Conservation (phyloP, 2,329 filamentous ascomycete species). For the Penicillium hesseltinei region DNA sequence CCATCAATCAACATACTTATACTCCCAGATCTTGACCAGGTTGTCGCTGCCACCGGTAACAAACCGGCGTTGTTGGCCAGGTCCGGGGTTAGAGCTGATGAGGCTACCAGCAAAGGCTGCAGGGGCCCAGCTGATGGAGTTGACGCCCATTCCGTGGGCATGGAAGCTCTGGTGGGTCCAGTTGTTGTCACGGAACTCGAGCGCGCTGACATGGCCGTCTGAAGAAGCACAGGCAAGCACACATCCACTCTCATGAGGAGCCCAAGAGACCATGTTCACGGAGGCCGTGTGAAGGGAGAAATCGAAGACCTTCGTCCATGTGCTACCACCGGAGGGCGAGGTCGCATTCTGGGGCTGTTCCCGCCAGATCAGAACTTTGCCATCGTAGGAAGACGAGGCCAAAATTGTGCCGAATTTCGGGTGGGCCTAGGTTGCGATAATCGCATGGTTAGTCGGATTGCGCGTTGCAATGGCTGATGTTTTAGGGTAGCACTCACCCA, state of each 20-base stretch:
- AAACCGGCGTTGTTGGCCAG: slow-evolving; percentile 72
- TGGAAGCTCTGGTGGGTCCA: slow-evolving; percentile 88
- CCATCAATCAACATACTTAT: slow-evolving; percentile 50
- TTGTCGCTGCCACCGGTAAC: slow-evolving; percentile 96
- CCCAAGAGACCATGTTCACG: slow-evolving; percentile 96
- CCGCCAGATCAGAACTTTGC: slow-evolving; percentile 98
- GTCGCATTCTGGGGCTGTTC: slow-evolving; percentile 60
- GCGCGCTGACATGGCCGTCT: slow-evolving; percentile 87
- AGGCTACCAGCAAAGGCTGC: slow-evolving; percentile 80
- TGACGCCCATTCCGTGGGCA: slow-evolving; percentile 90
- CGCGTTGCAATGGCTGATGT: neutral
- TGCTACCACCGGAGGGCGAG: slow-evolving; percentile 47
- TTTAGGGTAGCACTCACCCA: slow-evolving; percentile 59
- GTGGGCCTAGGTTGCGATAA: slow-evolving; percentile 60
- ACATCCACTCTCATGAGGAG: slow-evolving; percentile 94
- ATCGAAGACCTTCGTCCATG: slow-evolving; percentile 86
- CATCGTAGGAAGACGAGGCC: slow-evolving; percentile 92
- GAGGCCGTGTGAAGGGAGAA: slow-evolving; percentile 91
- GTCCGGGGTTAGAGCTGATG: slow-evolving; percentile 66
- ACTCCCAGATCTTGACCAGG: slow-evolving; percentile 88
- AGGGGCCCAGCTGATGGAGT: slow-evolving; percentile 93
- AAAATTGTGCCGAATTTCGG: slow-evolving; percentile 98
- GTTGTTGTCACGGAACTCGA: slow-evolving; percentile 95
- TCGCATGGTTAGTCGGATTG: slow-evolving; percentile 9
- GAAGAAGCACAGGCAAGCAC: slow-evolving; percentile 91